Evolutionary conservation across 2,329 filamentous ascomycete genomes (phyloP), one percentile per base, ranked within the genome.

Genomic region (Claviceps arundinis): DNA sequence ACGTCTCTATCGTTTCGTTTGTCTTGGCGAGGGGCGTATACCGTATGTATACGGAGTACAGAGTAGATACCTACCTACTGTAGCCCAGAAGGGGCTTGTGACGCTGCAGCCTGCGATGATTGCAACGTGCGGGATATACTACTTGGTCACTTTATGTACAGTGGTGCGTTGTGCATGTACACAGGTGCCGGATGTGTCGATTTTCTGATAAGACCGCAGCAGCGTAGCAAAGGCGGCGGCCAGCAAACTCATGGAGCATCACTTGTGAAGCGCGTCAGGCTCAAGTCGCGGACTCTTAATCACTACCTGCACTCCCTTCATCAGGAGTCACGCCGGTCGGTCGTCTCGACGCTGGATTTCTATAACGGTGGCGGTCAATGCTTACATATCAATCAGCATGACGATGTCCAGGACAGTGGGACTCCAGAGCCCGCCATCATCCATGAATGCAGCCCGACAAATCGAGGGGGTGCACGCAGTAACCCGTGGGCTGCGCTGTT

Each of bases 401-500:
- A 47, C 45, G 45, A 34, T 37, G 30, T 22, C 11, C 1, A 43
- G 8, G 26, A n/a, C n/a, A n/a, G n/a, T n/a, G n/a, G n/a, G n/a
- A 19, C 14, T 16, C 11, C 13, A 14, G 37, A 30, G 24, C 19
- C 47, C 26, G 37, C 22, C 22, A 19, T 19, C 19, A 19, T 19
- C 14, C 37, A 26, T 24, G 41, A 14, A 8, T 30, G 22, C 17
- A 41, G 19, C 19, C 46, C 51, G 51, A 49, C 16, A 22, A 30
- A 43, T 4, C 22, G 8, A 14, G 47, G 48, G 48, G 2, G 52
- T 50, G 52, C 22, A 22, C 44, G 48, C 44, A 50, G 45, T 44
- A 19, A 34, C 41, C 37, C 37, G 17, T 30, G 44, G 48, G 16
- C 17, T n/a, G 17, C 41, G 41, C 41, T 9, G 41, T 43, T 19